phyloP scores from a whole-genome alignment of 2,329 filamentous ascomycete genomes.

The Colletotrichum musae region DNA sequence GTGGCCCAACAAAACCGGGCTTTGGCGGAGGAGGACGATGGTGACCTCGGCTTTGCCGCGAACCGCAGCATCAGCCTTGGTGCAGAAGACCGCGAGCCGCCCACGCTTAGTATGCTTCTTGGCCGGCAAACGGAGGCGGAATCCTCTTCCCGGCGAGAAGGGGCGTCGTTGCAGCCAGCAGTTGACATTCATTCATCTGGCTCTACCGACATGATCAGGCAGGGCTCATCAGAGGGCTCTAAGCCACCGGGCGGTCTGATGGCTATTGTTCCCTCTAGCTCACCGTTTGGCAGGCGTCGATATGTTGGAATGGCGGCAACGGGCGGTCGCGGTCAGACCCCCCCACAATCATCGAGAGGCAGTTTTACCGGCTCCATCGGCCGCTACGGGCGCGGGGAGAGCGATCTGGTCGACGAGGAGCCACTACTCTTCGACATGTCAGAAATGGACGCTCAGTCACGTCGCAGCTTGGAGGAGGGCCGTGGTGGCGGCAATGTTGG shows the following conservation, averaged over 20 bases:
- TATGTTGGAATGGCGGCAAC: slow-evolving; percentile 58
- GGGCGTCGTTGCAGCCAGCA: slow-evolving; percentile 55
- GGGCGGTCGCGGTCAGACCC: slow-evolving; percentile 57
- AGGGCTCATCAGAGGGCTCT: slow-evolving; percentile 59
- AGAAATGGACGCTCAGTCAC: slow-evolving; percentile 74
- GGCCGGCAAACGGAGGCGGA: slow-evolving; percentile 60
- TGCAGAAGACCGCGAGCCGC: slow-evolving; percentile 73
- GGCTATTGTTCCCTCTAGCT: slow-evolving; percentile 56
- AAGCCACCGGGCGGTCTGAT: slow-evolving; percentile 63
- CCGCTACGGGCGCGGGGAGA: slow-evolving; percentile 58
- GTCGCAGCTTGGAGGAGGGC: slow-evolving; percentile 72
- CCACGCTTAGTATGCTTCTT: slow-evolving; percentile 75
- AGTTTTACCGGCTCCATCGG: slow-evolving; percentile 60
- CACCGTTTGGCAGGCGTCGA: slow-evolving; percentile 62
- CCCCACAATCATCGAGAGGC: slow-evolving; percentile 61
- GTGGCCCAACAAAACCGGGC: slow-evolving; percentile 75
- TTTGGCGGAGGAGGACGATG: slow-evolving; percentile 70
- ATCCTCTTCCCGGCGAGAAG: slow-evolving; percentile 39
- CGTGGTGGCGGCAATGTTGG: slow-evolving; percentile 57
- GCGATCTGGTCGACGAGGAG: slow-evolving; percentile 74
- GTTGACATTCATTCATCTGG: slow-evolving; percentile 58
- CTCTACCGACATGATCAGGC: slow-evolving; percentile 57
- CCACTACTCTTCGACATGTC: slow-evolving; percentile 81
- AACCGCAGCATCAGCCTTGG: slow-evolving; percentile 79
- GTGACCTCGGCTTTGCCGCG: slow-evolving; percentile 71